Evolutionary conservation across 2,329 filamentous ascomycete species (phyloP).

Genomic region (Xylaria sp.): DNA sequence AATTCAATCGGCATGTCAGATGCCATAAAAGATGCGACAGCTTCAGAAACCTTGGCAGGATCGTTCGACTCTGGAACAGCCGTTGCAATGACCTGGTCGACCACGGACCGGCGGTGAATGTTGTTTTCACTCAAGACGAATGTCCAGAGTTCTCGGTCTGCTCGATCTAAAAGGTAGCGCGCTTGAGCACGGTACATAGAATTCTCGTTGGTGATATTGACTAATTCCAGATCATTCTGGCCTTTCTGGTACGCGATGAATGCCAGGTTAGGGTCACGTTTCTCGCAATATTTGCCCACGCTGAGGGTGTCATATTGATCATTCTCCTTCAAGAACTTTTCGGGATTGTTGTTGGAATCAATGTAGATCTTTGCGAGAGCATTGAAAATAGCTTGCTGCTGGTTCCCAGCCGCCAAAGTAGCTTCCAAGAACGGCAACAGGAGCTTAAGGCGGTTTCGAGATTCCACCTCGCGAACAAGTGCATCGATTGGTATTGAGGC

Average conservation of each 20-base stretch:
- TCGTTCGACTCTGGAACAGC: constrained; percentile 93
- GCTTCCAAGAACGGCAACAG: constrained; percentile 95
- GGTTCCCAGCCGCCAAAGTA: constrained; percentile 87
- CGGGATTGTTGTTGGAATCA: constrained; percentile 96
- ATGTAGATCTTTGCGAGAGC: constrained; percentile 99
- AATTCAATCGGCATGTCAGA: constrained; percentile 92
- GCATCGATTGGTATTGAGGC: constrained; percentile 92
- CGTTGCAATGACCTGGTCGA: constrained; percentile 96
- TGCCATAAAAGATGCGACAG: constrained; percentile 91
- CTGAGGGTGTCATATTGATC: constrained; percentile 92
- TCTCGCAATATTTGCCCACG: constrained; percentile 98
- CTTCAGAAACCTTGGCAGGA: constrained; percentile 92
- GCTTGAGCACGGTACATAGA: constrained; percentile 99
- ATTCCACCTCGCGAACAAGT: constrained; percentile 93
- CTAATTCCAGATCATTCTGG: constrained; percentile 95
- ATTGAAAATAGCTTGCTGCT: constrained; percentile 97
- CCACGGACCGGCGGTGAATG: constrained; percentile 89
- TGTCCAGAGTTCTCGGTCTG: constrained; percentile 89
- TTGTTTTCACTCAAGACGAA: constrained; percentile 98
- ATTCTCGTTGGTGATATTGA: constrained; percentile 99
- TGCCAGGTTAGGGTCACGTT: constrained; percentile 94
- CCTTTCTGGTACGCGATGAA: constrained; percentile 97
- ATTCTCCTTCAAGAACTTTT: constrained; percentile 97
- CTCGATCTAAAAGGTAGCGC: constrained; percentile 90
- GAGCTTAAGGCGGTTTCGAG: constrained; percentile 93